These are phyloP conservation scores for Eucalyptus virginea DNA, from an alignment of 345 rosid genomes.

Conservation along the genomic window DNA sequence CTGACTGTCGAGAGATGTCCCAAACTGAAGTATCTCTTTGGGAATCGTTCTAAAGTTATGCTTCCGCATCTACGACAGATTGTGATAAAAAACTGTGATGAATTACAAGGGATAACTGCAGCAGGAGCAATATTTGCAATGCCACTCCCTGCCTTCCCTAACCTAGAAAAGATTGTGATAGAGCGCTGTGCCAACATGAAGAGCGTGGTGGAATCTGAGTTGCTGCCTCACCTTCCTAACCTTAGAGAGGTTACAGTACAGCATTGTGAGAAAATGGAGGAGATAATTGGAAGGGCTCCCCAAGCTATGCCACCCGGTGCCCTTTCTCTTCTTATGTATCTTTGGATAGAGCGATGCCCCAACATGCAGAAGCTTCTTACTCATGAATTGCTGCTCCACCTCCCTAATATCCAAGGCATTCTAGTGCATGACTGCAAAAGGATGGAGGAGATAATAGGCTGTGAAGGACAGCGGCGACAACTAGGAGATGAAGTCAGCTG, in stretches of 20 bases:
- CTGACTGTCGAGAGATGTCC: not conserved
- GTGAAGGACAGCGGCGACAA: too few relatives aligned
- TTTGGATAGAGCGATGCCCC: not conserved
- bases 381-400: not conserved
- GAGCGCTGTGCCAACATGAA: not conserved
- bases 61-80: not conserved
- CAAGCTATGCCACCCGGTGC: not conserved
- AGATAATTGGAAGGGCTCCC: not conserved
- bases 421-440: too few relatives aligned
- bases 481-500: not conserved
- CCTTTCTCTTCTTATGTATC: not conserved
- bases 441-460: not conserved
- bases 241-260: not conserved
- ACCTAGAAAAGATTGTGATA: not conserved
- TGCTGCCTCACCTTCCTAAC: not conserved
- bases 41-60: not conserved
- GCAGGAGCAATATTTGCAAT: not conserved
- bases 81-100: too few relatives aligned
- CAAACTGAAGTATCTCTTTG: not conserved
- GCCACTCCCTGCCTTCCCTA: not conserved
- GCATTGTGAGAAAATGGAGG: not conserved
- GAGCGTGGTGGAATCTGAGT: not conserved
- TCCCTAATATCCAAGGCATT: too few relatives aligned
- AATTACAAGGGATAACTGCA: too few relatives aligned
- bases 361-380: not conserved